These are phyloP conservation scores for Saururus chinensis DNA, from an alignment of 164 flowering plant species.

Conservation along the genomic window DNA sequence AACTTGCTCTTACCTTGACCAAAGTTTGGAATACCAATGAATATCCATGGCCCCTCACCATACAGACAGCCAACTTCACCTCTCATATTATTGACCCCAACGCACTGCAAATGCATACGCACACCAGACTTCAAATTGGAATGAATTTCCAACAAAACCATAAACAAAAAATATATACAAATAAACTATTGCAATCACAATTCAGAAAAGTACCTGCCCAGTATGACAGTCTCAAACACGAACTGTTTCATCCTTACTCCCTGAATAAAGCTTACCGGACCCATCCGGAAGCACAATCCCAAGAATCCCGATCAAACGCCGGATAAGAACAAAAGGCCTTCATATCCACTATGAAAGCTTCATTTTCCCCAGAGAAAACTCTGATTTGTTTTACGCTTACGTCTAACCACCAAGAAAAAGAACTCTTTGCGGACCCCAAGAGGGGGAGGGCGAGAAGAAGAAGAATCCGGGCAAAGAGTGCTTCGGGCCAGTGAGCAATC, in stretches of 20 bases:
- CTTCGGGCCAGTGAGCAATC: too few relatives aligned
- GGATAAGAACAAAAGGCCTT: background rate
- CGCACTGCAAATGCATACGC: conserved; percentile 31
- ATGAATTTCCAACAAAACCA: too few relatives aligned
- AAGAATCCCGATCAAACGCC: conserved; percentile 38
- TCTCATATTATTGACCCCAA: conserved; percentile 45
- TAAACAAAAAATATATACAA: too few relatives aligned
- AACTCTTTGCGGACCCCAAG: too few relatives aligned
- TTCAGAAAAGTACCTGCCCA: conserved; percentile 49
- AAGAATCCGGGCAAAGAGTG: too few relatives aligned
- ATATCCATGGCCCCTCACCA: conserved; percentile 94
- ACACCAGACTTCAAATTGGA: too few relatives aligned
- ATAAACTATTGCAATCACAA: background rate
- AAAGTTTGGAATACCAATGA: conserved; percentile 72
- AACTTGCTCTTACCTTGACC: conserved; percentile 51
- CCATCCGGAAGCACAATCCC: conserved; percentile 76
- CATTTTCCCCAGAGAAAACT: too few relatives aligned
- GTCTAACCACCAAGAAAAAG: too few relatives aligned
- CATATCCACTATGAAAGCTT: too few relatives aligned
- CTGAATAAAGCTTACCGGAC: conserved; percentile 69
- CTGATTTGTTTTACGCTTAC: too few relatives aligned
- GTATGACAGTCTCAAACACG: conserved; percentile 77
- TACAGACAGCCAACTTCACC: conserved; percentile 88
- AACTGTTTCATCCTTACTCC: conserved; percentile 62
- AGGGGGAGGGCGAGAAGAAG: too few relatives aligned